Conservation (phyloP, 2,329 filamentous ascomycete genomes). For the Ploettnerulaceae sp. region DNA sequence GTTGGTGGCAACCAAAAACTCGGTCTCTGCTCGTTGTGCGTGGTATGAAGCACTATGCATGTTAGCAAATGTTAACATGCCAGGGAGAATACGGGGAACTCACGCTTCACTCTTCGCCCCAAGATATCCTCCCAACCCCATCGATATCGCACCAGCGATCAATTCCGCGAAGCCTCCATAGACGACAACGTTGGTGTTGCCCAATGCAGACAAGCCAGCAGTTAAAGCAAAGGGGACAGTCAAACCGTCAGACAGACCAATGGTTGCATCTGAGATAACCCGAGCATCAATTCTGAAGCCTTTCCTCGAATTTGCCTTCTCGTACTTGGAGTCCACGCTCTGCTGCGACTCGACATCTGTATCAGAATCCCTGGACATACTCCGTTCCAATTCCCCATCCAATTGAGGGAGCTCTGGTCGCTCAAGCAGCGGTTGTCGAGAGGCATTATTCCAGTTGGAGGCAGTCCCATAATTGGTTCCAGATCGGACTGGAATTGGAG, state of each 20-base stretch:
- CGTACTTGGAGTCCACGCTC: conserved; percentile 19
- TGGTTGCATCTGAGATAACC: conserved; percentile 49
- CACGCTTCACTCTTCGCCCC: conserved; percentile 45
- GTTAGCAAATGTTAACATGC: conserved; percentile 17
- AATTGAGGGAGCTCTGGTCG: neutral
- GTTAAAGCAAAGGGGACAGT: conserved; percentile 61
- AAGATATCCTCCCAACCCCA: conserved; percentile 58
- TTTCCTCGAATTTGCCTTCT: conserved; percentile 22
- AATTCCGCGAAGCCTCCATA: conserved; percentile 57
- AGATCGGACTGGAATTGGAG: conserved; percentile 14
- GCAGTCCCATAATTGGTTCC: conserved; percentile 7
- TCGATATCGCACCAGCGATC: conserved; percentile 56
- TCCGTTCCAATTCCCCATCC: neutral
- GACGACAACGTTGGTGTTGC: conserved; percentile 49
- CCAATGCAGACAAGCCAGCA: conserved; percentile 48
- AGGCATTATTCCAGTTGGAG: conserved; percentile 17
- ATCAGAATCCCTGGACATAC: conserved; percentile 5
- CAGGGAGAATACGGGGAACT: conserved; percentile 13
- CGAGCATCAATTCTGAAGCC: conserved; percentile 32
- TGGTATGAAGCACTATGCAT: conserved; percentile 31
- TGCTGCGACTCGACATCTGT: conserved; percentile 31
- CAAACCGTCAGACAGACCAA: conserved; percentile 57
- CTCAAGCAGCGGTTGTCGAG: conserved; percentile 20
- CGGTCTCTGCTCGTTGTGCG: conserved; percentile 28
- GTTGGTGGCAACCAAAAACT: conserved; percentile 26